Conservation (phyloP, 768 basidiomycete species). For the Lactarius sp. region DNA sequence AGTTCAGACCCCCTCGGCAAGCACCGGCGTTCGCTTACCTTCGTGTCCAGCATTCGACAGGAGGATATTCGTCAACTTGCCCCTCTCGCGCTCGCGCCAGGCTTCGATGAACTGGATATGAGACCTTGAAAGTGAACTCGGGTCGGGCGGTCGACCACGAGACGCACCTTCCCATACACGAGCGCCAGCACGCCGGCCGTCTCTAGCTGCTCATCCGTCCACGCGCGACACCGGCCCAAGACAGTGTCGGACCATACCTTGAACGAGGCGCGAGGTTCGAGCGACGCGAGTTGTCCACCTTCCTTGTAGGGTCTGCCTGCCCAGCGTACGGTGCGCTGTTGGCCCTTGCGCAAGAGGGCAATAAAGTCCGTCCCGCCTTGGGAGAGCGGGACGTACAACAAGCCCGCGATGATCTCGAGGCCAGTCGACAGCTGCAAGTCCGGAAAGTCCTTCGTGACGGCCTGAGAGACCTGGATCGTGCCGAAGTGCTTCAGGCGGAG, state of each 20-base stretch:
- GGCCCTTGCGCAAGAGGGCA: conserved; percentile 42
- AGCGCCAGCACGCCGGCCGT: conserved; percentile 74
- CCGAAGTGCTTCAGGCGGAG: conserved; percentile 66
- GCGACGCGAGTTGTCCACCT: conserved; percentile 28
- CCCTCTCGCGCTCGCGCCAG: conserved; percentile 78
- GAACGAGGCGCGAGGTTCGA: conserved; percentile 79
- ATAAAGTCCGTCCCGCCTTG: background rate
- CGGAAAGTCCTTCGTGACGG: conserved; percentile 63
- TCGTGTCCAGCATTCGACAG: conserved; percentile 82
- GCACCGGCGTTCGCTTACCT: conserved; percentile 34
- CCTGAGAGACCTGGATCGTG: conserved; percentile 64
- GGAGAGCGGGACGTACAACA: conserved; percentile 32
- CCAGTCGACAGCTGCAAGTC: conserved; percentile 54
- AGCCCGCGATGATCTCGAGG: conserved; percentile 17
- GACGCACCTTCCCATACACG: conserved; percentile 68
- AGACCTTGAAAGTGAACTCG: background rate
- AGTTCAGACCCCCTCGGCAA: background rate
- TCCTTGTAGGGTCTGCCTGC: conserved; percentile 68
- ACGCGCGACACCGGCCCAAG: conserved; percentile 58
- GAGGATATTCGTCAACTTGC: conserved; percentile 67
- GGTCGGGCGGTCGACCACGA: background rate
- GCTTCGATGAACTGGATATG: conserved; percentile 67
- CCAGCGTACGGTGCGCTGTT: conserved; percentile 67
- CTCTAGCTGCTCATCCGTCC: conserved; percentile 82
- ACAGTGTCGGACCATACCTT: conserved; percentile 75